Evolutionary conservation across 257 asterid genomes (phyloP).

Genomic region (Linaria vulgaris): DNA sequence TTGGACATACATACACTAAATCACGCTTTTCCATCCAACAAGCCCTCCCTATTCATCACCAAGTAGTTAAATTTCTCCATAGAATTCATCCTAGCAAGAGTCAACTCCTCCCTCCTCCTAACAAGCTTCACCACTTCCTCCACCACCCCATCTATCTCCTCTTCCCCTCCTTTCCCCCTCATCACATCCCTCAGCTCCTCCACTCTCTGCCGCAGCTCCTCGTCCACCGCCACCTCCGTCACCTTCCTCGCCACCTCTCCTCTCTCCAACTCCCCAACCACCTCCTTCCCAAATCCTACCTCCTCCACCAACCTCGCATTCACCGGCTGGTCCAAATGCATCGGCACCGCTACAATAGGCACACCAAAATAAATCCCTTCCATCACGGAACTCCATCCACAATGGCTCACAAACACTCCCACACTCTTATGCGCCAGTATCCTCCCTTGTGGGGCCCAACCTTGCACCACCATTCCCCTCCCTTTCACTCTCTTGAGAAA

Average conservation of each 20-base stretch:
- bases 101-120: slow-evolving; percentile 28
- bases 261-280: slow-evolving; percentile 23
- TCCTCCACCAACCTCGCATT: slow-evolving; percentile 33
- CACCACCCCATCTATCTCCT: slow-evolving; percentile 42
- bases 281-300: slow-evolving; percentile 42
- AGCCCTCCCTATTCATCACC: not conserved
- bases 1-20: no score
- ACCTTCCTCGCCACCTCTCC: slow-evolving; percentile 30
- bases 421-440: slow-evolving; percentile 34
- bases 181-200: slow-evolving; percentile 33
- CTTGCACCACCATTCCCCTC: slow-evolving; percentile 35
- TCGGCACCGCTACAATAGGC: slow-evolving; percentile 32
- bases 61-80: slow-evolving; percentile 10
- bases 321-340: slow-evolving; percentile 36
- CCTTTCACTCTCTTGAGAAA: slow-evolving; percentile 36
- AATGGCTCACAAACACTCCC: slow-evolving; percentile 45
- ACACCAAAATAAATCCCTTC: slow-evolving; percentile 36
- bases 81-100: slow-evolving; percentile 25
- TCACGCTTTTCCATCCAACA: slow-evolving; percentile 29
- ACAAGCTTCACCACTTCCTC: slow-evolving; percentile 43
- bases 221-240: slow-evolving; percentile 24
- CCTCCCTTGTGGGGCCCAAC: slow-evolving; percentile 45
- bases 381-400: slow-evolving; percentile 44
- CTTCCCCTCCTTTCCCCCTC: slow-evolving; percentile 35
- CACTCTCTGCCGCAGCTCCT: not conserved